Evolutionary conservation across 2,329 filamentous ascomycete species (phyloP).

Genomic region (Talaromyces sp.): DNA sequence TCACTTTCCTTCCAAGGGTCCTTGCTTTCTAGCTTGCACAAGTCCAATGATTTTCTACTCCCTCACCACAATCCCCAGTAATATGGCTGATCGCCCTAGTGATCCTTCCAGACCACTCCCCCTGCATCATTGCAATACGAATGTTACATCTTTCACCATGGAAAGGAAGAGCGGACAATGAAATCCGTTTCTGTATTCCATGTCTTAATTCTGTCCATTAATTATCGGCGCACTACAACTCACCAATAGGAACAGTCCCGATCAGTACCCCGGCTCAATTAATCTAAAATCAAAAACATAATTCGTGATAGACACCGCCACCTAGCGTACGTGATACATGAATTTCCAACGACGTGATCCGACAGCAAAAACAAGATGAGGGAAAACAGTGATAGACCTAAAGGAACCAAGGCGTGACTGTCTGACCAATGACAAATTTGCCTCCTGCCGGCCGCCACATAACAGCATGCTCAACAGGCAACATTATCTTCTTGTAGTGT

Average conservation of each 20-base stretch:
- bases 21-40: too few species aligned
- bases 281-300: neutral
- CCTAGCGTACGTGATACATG: neutral
- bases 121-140: too few species aligned
- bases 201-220: too few species aligned
- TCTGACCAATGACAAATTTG: constrained; percentile 16
- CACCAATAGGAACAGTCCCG: neutral
- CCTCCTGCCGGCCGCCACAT: constrained; percentile 11
- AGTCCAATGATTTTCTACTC: too few species aligned
- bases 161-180: too few species aligned
- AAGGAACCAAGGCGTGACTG: constrained; percentile 11
- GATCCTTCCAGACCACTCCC: too few species aligned
- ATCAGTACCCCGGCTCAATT: neutral
- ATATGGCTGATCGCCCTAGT: too few species aligned
- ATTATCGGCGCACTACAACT: neutral
- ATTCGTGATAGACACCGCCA: neutral
- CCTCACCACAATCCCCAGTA: too few species aligned
- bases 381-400: neutral
- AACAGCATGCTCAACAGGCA: constrained; percentile 9
- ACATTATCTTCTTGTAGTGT: constrained; percentile 9
- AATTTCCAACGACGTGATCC: neutral
- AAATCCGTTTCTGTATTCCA: too few species aligned
- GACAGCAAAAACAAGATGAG: neutral
- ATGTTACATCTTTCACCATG: too few species aligned
- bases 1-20: too few species aligned